Percentiles rank a stretch among this genome's conserved stretches.
Evolutionary conservation across 129 eudicot genomes (phyloP).

Genomic region (sunflower (Helianthus annuus)): HanXRQr2.0-SUNRISE NC_035437.2:147876242-147876741

Average conservation of each 20-base stretch:
- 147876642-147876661: too few species aligned
- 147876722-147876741: too few species aligned
- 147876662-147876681: too few species aligned
- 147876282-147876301: slow-evolving; percentile 54
- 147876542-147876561: too few species aligned
- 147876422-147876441: slow-evolving; percentile 54
- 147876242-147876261: slow-evolving; percentile 2
- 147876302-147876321: slow-evolving; percentile 63
- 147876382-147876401: slow-evolving; percentile 50
- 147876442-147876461: slow-evolving; percentile 71
- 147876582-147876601: too few species aligned
- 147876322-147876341: slow-evolving; percentile 60
- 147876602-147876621: too few species aligned
- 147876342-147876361: slow-evolving; percentile 50
- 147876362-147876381: slow-evolving; percentile 64
- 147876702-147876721: too few species aligned
- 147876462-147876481: slow-evolving; percentile 59
- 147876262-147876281: slow-evolving; percentile 35
- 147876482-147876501: slow-evolving; percentile 54
- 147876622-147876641: too few species aligned
- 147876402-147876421: slow-evolving; percentile 57
- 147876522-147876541: background rate
- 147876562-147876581: too few species aligned
- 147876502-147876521: background rate
- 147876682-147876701: too few species aligned